Evolutionary conservation across 495 filamentous ascomycete species (phyloP), one percentile per base, ranked within the genome.

Genomic region (Neurospora africana): DNA sequence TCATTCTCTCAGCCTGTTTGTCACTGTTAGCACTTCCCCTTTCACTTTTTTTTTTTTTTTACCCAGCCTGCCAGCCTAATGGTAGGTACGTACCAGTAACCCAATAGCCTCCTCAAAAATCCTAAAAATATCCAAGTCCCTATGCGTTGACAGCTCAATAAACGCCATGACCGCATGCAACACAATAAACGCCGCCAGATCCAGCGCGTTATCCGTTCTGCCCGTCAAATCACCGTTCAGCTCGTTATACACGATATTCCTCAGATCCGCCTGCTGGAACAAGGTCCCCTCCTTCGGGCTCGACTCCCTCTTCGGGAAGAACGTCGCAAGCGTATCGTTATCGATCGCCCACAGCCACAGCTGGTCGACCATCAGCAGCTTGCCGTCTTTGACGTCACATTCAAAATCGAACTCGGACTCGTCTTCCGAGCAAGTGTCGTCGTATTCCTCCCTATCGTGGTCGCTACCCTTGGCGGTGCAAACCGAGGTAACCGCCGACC

Each of bases 331-430:
- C 3, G 86, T 88, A 8, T 75, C 83, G 82, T 82, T 82, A 71
- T 90, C 85, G 7, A 90, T 84, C 17, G 89, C 86, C 88, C 88
- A 92, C 1, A 91, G 77, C 90, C 89, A 91, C 5, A 92, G 80
- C 72, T 91, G 89, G 73, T 91, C 89, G 9, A 92, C 89, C 89
- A 91, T 91, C 15, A 91, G 80, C 19, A 91, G 85, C 74, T 90
- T 89, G 0, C 86, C 86, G 38, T 90, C 84, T 68, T 84, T 81
- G 11, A 88, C 82, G n/a, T 83, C 72, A 30, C 80, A 69, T 69
- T 82, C 40, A 1, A 61, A 61, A 11, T 84, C 78, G 0, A 74
- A 61, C 9, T 79, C 78, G 11, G 72, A 74, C 3, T 81, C 81
- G 0, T 30, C 68, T 0, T 75, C 72, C 0, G 74, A 69, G 23